phyloP scores from a whole-genome alignment of 192 early-diverging fungal species.

The Entophlyctis luteolus region DNA sequence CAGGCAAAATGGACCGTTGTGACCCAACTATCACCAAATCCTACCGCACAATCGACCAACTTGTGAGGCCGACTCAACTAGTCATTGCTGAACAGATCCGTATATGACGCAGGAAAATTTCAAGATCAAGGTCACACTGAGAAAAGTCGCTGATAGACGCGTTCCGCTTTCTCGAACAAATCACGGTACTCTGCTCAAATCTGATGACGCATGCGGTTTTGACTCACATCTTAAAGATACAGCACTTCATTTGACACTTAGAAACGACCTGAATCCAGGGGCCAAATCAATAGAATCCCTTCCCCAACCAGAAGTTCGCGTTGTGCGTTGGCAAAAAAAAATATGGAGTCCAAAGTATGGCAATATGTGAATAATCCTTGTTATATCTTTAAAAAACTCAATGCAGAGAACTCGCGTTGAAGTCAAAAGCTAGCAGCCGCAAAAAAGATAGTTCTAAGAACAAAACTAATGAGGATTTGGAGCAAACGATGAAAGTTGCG shows the following conservation, averaged over 20 bases:
- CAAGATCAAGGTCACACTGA: constrained; percentile 2
- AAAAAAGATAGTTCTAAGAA: neutral
- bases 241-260: neutral
- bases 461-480: neutral
- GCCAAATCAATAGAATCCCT: neutral
- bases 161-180: constrained; percentile 13
- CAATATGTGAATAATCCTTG: neutral
- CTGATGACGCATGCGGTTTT: neutral
- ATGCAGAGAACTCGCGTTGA: neutral
- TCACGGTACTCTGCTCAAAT: neutral
- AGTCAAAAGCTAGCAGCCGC: no score
- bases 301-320: constrained; percentile 4
- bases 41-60: constrained; percentile 22
- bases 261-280: neutral
- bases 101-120: constrained; percentile 21
- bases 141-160: constrained; percentile 21
- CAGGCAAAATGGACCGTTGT: no score
- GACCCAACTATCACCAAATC: constrained; percentile 11
- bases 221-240: neutral
- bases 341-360: constrained; percentile 2
- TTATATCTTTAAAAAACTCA: neutral
- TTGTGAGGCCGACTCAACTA: neutral
- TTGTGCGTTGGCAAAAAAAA: constrained; percentile 28
- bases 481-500: neutral
- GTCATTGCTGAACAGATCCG: neutral